Conservation (phyloP, 1,139 yeast genomes). For the Geotrichum europaeum region DNA sequence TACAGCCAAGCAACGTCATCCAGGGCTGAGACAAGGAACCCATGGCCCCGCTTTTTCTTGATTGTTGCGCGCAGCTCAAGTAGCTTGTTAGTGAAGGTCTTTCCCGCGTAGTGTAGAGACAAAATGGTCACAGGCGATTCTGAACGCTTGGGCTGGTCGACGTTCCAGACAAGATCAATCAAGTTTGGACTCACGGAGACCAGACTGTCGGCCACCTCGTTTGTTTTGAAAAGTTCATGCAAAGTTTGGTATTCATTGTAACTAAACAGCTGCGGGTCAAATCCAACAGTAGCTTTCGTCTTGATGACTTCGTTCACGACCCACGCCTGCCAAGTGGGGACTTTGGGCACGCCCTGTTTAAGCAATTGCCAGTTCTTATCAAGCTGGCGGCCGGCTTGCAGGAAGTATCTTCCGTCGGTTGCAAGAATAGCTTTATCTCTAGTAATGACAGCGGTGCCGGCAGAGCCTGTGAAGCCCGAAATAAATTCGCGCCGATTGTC, state of each 20-base stretch:
- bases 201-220: constrained; percentile 30
- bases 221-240: constrained; percentile 34
- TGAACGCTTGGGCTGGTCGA: constrained; percentile 37
- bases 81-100: constrained; percentile 39
- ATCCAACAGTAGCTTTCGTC: constrained; percentile 41
- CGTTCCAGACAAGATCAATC: constrained; percentile 69
- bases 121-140: constrained; percentile 31
- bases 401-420: constrained; percentile 92
- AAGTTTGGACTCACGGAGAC: constrained; percentile 64
- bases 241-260: constrained; percentile 41
- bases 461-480: constrained; percentile 82
- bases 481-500: constrained; percentile 85
- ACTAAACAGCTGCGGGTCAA: constrained; percentile 67
- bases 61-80: constrained; percentile 42
- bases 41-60: constrained; percentile 39
- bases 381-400: constrained; percentile 82
- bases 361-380: constrained; percentile 79
- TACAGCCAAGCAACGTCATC: constrained; percentile 94
- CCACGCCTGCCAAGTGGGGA: constrained; percentile 88
- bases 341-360: constrained; percentile 72
- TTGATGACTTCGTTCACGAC: constrained; percentile 39
- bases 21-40: constrained; percentile 60
- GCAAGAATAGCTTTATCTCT: constrained; percentile 67
- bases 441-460: constrained; percentile 90
- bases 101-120: constrained; percentile 39